Percentiles rank a stretch among this genome's conserved stretches.
Conservation (phyloP, 768 basidiomycete genomes). For the Boletus rubroflammeus region DNA sequence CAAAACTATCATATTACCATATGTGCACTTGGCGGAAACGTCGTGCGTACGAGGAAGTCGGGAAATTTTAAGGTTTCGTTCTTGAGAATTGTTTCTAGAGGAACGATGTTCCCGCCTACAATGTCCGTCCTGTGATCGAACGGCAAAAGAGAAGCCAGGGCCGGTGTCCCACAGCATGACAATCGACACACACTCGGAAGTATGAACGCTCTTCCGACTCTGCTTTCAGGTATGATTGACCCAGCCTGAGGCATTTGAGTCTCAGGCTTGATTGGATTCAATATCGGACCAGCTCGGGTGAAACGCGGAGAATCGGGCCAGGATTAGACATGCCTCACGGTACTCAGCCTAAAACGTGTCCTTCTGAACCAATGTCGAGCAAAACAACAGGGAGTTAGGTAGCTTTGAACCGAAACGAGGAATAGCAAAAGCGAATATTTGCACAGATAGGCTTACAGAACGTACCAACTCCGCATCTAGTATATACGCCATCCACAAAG, state of each 20-base stretch:
- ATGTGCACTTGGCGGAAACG: slow-evolving; percentile 1
- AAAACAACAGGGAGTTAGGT: neutral
- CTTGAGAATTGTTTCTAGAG: slow-evolving; percentile 7
- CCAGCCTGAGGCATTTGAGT: slow-evolving; percentile 5
- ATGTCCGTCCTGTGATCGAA: slow-evolving; percentile 2
- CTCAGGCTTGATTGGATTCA: neutral
- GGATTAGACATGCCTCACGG: neutral
- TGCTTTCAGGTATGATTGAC: slow-evolving; percentile 1
- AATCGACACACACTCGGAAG: neutral
- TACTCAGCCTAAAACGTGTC: neutral
- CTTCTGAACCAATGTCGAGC: neutral
- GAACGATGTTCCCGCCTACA: neutral
- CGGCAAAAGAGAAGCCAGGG: neutral
- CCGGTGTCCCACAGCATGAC: slow-evolving; percentile 2
- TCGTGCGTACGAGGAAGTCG: slow-evolving; percentile 9
- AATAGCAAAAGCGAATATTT: neutral
- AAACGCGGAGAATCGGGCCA: neutral
- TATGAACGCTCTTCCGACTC: neutral
- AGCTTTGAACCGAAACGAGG: neutral
- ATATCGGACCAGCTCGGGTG: neutral
- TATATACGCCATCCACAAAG: neutral
- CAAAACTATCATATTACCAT: slow-evolving; percentile 12
- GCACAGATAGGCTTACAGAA: neutral
- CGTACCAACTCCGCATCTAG: slow-evolving; percentile 2
- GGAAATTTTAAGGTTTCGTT: slow-evolving; percentile 6